These are phyloP conservation scores for Fusarium newnesense DNA, from an alignment of 2,329 filamentous ascomycete genomes.

Conservation along the genomic window DNA sequence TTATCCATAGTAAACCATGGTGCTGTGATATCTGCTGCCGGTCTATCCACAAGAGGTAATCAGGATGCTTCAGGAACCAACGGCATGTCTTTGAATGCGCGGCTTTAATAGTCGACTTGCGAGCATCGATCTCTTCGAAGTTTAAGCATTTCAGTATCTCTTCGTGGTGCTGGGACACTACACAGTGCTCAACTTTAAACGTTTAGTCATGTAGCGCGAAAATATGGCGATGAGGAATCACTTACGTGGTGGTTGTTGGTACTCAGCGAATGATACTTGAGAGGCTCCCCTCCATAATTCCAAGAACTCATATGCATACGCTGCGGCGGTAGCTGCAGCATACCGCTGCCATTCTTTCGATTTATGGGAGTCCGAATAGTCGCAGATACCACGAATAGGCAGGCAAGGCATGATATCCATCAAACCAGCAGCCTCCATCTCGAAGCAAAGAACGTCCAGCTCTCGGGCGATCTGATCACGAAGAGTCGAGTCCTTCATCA, in stretches of 20 bases:
- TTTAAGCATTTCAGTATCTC: constrained; percentile 45
- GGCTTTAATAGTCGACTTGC: constrained; percentile 49
- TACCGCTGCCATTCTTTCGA: background rate
- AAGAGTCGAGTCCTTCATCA: accelerated
- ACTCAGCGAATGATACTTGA: accelerated
- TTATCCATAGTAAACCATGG: constrained; percentile 57
- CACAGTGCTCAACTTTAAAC: accelerated
- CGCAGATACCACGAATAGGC: background rate
- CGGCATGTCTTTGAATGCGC: constrained; percentile 45
- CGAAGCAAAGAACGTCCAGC: background rate
- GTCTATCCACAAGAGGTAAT: constrained; percentile 24
- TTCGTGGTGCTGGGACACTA: background rate
- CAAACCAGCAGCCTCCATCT: background rate
- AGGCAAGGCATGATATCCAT: background rate
- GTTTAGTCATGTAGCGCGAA: background rate
- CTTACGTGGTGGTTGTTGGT: background rate
- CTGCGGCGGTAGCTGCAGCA: background rate
- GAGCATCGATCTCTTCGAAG: constrained; percentile 54
- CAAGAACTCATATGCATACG: background rate
- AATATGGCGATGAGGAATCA: background rate
- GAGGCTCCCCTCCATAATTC: accelerated
- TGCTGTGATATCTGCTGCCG: background rate
- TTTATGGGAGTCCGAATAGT: background rate
- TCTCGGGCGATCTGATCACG: background rate
- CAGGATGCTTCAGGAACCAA: constrained; percentile 13